Percentiles rank a stretch among this genome's conserved stretches.
Conservation (phyloP, 2,329 filamentous ascomycete species). For the Emericellopsis atlantica region DNA sequence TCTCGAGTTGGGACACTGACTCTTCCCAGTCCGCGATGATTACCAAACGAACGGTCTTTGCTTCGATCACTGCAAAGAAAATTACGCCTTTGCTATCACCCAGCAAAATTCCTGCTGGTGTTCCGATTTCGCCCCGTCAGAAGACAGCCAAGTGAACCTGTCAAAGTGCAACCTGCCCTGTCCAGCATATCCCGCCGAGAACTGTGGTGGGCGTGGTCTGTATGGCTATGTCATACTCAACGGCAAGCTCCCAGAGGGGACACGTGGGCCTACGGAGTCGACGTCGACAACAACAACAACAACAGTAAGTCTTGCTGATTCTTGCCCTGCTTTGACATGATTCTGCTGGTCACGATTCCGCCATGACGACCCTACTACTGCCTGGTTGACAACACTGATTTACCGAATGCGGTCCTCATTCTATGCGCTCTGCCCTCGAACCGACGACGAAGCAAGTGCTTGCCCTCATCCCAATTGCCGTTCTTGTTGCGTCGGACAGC, state of each 20-base stretch:
- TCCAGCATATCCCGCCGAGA: constrained; percentile 55
- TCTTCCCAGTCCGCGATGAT: constrained; percentile 33
- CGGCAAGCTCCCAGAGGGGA: constrained; percentile 41
- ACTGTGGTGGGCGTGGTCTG: constrained; percentile 47
- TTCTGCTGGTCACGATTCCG: too few relatives aligned
- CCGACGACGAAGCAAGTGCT: too few relatives aligned
- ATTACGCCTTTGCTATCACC: constrained; percentile 57
- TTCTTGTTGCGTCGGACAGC: background rate
- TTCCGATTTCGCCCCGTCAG: constrained; percentile 51
- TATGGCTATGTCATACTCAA: constrained; percentile 54
- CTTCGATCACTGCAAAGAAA: constrained; percentile 38
- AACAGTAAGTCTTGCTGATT: background rate
- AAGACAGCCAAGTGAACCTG: constrained; percentile 22
- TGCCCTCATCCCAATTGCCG: background rate
- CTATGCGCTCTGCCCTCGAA: too few relatives aligned
- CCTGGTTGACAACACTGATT: too few relatives aligned
- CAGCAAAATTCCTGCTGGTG: constrained; percentile 61
- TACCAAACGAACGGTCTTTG: constrained; percentile 63
- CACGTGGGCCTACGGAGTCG: constrained; percentile 15
- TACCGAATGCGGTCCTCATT: too few relatives aligned
- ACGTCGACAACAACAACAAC: constrained; percentile 11
- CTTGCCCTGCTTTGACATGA: background rate
- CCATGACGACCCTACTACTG: too few relatives aligned
- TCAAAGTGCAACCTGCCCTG: constrained; percentile 44
- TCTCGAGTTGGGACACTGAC: constrained; percentile 1